Percentiles rank a stretch among this genome's conserved stretches.
Conservation (phyloP, 345 rosid species). For the Acer yangbiense region DNA sequence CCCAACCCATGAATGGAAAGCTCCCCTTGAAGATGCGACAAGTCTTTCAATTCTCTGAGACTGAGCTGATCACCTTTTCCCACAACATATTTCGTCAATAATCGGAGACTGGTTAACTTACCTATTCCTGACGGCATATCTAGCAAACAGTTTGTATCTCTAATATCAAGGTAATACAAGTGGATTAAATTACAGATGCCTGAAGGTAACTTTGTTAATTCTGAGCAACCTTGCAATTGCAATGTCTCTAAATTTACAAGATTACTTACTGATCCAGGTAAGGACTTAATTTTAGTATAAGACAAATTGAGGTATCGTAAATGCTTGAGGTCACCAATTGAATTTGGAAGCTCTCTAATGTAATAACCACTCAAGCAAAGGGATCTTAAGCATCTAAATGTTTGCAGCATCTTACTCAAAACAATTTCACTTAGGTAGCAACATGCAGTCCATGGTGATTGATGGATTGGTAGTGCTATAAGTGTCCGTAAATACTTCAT, state of each 20-base stretch:
- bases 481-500: slow-evolving; percentile 1
- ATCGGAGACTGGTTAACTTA: background rate
- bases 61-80: background rate
- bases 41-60: background rate
- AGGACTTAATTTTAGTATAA: slow-evolving; percentile 6
- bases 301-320: slow-evolving; percentile 21
- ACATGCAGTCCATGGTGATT: background rate
- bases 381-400: background rate
- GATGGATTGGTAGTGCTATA: background rate
- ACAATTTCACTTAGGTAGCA: background rate
- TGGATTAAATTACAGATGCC: background rate
- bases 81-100: background rate
- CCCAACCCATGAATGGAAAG: background rate
- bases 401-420: background rate
- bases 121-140: background rate
- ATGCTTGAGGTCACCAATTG: slow-evolving; percentile 14
- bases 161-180: background rate
- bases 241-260: slow-evolving; percentile 15
- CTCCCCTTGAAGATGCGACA: background rate
- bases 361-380: background rate
- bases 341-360: background rate
- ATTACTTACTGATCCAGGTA: slow-evolving; percentile 4
- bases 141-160: background rate
- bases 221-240: background rate
- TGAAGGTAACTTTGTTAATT: background rate